Evolutionary conservation across 768 basidiomycete genomes (phyloP).

Genomic region (Russula olivacea): DNA sequence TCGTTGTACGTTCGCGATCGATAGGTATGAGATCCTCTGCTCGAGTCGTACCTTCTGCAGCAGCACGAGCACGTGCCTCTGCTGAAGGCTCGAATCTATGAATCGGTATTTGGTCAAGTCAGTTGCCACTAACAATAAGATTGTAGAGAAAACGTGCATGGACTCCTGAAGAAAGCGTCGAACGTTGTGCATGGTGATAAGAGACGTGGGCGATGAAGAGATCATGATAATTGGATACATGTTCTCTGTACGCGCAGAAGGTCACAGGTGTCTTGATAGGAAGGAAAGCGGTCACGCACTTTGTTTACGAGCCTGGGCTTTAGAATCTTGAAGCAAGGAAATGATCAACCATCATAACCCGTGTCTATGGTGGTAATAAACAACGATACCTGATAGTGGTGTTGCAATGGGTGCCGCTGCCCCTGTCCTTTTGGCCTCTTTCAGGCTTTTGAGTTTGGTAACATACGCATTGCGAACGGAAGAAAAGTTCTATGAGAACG

Average conservation of each 20-base stretch:
- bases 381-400: conserved; percentile 35
- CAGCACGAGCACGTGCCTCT: conserved; percentile 62
- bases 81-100: conserved; percentile 61
- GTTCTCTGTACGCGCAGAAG: conserved; percentile 49
- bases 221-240: conserved; percentile 96
- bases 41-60: conserved; percentile 62
- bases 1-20: conserved; percentile 72
- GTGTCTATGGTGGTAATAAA: neutral
- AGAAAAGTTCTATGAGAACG: conserved; percentile 65
- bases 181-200: conserved; percentile 98
- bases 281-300: conserved; percentile 39
- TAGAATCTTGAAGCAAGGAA: conserved; percentile 39
- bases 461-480: conserved; percentile 57
- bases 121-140: neutral
- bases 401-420: conserved; percentile 33
- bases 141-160: conserved; percentile 37
- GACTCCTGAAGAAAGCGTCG: conserved; percentile 90
- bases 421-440: conserved; percentile 56
- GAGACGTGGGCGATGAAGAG: conserved; percentile 88
- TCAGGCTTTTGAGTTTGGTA: conserved; percentile 74
- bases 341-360: neutral
- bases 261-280: neutral
- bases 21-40: conserved; percentile 85
- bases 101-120: neutral
- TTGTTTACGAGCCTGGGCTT: conserved; percentile 62